Evolutionary conservation across 2,329 filamentous ascomycete genomes (phyloP).

Genomic region (Calonectria pteridis): DNA sequence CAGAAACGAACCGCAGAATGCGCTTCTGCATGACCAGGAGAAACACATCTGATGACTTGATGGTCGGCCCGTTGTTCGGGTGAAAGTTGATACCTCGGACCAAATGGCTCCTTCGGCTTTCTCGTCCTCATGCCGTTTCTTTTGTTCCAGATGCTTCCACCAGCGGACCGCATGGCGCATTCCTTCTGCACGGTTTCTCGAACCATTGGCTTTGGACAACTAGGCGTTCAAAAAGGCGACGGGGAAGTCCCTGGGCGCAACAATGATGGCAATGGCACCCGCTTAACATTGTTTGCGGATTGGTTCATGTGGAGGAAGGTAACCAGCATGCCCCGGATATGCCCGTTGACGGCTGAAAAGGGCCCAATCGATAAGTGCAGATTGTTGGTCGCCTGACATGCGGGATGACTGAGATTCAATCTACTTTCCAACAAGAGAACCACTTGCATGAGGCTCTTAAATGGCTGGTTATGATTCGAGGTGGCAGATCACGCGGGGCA

Average conservation of each 20-base stretch:
- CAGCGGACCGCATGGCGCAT: slow-evolving; percentile 19
- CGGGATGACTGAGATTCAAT: slow-evolving; percentile 14
- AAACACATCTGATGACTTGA: slow-evolving; percentile 12
- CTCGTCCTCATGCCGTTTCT: background rate
- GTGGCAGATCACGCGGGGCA: slow-evolving; percentile 4
- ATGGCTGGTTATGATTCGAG: background rate
- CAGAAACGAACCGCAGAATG: background rate
- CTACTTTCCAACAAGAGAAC: background rate
- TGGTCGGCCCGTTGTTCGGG: slow-evolving; percentile 7
- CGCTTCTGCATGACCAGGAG: background rate
- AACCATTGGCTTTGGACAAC: slow-evolving; percentile 7
- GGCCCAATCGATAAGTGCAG: slow-evolving; percentile 14
- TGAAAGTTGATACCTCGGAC: background rate
- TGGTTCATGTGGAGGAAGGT: slow-evolving; percentile 10
- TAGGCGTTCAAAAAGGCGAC: background rate
- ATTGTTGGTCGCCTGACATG: slow-evolving; percentile 30
- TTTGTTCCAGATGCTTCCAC: background rate
- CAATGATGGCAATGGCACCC: slow-evolving; percentile 26
- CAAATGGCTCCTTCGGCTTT: background rate
- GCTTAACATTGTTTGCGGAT: slow-evolving; percentile 5
- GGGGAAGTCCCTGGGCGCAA: slow-evolving; percentile 23
- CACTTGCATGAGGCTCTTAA: background rate
- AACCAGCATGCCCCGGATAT: slow-evolving; percentile 9
- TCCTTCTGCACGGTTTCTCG: slow-evolving; percentile 7
- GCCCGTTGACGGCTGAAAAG: slow-evolving; percentile 11